Evolutionary conservation across 2,329 filamentous ascomycete genomes (phyloP).

Genomic region (Xylariaceae sp.): DNA sequence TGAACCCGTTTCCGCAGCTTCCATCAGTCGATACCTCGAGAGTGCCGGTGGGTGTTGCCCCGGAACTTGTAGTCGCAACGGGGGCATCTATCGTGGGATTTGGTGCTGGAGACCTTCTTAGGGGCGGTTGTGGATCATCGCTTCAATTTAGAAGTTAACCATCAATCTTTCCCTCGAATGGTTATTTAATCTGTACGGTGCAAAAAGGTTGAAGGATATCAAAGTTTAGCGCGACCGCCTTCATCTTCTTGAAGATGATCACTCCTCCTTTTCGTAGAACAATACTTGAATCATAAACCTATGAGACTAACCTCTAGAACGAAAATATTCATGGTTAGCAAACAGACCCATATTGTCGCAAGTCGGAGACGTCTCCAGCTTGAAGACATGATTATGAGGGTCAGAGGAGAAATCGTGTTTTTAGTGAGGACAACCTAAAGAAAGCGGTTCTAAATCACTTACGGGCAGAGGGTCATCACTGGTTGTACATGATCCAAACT

Average conservation of each 20-base stretch:
- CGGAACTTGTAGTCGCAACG: conserved; percentile 18
- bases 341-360: too few species aligned
- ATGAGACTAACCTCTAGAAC: background rate
- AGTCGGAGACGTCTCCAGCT: too few species aligned
- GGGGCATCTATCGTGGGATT: conserved; percentile 15
- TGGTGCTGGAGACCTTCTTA: too few species aligned
- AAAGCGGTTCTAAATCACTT: background rate
- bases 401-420: background rate
- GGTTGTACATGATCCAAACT: conserved; percentile 23
- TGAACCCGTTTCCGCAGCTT: conserved; percentile 26
- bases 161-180: too few species aligned
- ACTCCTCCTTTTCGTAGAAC: background rate
- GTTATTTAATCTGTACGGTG: too few species aligned
- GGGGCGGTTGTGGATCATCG: too few species aligned
- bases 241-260: too few species aligned
- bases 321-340: too few species aligned
- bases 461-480: conserved; percentile 20
- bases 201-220: too few species aligned
- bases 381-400: too few species aligned
- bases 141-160: too few species aligned
- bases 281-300: background rate
- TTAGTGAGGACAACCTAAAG: background rate
- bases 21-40: conserved; percentile 26
- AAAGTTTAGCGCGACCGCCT: too few species aligned
- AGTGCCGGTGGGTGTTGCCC: conserved; percentile 20